Evolutionary conservation across 1,139 yeast genomes (phyloP).

Genomic region (Candida freyschussii): DNA sequence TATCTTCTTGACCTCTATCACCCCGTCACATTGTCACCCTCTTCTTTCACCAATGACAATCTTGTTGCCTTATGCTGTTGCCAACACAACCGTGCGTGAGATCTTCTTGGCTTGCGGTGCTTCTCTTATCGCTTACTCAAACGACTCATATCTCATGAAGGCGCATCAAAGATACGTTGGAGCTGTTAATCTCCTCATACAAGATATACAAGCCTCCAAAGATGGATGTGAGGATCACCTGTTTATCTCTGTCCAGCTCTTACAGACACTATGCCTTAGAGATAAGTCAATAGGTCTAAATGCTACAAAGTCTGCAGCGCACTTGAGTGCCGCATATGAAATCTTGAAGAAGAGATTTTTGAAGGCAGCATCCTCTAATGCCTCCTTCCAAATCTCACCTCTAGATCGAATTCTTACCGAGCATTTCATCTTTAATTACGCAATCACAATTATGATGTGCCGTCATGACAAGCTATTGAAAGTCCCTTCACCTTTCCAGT

Average conservation of each 20-base stretch:
- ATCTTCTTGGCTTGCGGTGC: constrained; percentile 31
- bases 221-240: constrained; percentile 27
- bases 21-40: constrained; percentile 26
- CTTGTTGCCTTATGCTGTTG: constrained; percentile 18
- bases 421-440: constrained; percentile 29
- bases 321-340: constrained; percentile 26
- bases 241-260: constrained; percentile 26
- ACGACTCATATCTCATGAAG: constrained; percentile 16
- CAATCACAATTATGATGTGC: constrained; percentile 28
- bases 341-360: constrained; percentile 23
- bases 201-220: constrained; percentile 16
- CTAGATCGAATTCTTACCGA: constrained; percentile 28
- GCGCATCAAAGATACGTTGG: constrained; percentile 27
- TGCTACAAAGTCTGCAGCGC: constrained; percentile 29
- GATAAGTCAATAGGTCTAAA: constrained; percentile 27
- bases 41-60: constrained; percentile 25
- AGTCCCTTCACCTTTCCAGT: constrained; percentile 29
- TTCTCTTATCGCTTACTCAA: constrained; percentile 23
- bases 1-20: constrained; percentile 27
- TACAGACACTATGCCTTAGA: constrained; percentile 28
- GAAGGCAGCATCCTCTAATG: constrained; percentile 1
- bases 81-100: constrained; percentile 25
- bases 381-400: constrained; percentile 18
- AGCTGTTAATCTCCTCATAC: constrained; percentile 20
- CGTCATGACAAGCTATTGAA: constrained; percentile 25